phyloP scores from a whole-genome alignment of 139 green algal genomes.

The Micromonas pusilla region DNA sequence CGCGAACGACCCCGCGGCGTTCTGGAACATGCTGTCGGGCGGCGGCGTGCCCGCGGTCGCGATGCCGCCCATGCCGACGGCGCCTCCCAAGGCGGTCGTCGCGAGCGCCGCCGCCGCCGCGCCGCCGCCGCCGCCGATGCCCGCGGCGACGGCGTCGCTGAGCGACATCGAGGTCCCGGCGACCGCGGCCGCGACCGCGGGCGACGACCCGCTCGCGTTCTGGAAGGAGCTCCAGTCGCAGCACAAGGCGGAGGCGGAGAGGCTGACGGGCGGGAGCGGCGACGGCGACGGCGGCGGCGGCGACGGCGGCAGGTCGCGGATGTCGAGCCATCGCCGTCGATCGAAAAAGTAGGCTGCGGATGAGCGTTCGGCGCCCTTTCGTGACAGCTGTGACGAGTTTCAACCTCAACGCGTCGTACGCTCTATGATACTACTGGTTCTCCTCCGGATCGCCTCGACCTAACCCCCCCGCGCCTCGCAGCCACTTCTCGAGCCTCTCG shows the following conservation, averaged over 20 bases:
- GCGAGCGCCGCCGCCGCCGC: neutral
- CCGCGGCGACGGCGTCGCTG: neutral
- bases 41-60: neutral
- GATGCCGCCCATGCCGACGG: neutral
- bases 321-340: neutral
- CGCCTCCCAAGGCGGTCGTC: neutral
- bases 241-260: neutral
- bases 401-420: too few relatives aligned
- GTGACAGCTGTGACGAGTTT: too few relatives aligned
- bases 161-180: neutral
- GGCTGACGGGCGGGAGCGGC: neutral
- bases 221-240: neutral
- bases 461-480: neutral
- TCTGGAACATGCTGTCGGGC: neutral
- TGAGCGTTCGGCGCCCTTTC: too few relatives aligned
- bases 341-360: too few relatives aligned
- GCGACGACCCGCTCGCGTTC: neutral
- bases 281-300: neutral
- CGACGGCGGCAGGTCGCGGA: neutral
- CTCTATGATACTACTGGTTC: too few relatives aligned
- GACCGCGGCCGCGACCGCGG: too few relatives aligned
- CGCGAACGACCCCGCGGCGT: neutral
- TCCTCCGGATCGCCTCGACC: neutral
- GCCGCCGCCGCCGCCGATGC: too few relatives aligned
- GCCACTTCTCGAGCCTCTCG: constrained; percentile 2